Evolutionary conservation across 306 rosid genomes (phyloP).

Genomic region (Ammopiptanthus mongolicus): DNA sequence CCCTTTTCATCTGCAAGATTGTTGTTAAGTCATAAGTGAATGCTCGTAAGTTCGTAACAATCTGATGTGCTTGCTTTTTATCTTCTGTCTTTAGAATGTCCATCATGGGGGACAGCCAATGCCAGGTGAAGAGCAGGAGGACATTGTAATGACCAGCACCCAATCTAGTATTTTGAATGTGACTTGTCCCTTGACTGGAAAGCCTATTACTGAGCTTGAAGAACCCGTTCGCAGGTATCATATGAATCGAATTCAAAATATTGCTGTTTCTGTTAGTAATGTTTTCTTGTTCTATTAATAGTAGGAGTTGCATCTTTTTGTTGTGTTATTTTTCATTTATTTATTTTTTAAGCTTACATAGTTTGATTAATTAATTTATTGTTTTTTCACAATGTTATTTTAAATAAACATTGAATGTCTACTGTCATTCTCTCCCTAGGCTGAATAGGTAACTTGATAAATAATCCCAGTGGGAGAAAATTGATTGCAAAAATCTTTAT

Average conservation of each 20-base stretch:
- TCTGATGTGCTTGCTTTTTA: slow-evolving; percentile 23
- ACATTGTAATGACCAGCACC: slow-evolving; percentile 81
- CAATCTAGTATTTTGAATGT: slow-evolving; percentile 60
- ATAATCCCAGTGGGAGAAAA: not conserved
- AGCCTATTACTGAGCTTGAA: slow-evolving; percentile 58
- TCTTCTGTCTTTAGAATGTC: slow-evolving; percentile 64
- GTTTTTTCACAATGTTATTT: not conserved
- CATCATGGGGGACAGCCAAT: slow-evolving; percentile 85
- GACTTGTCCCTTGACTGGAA: slow-evolving; percentile 81
- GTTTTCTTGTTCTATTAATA: not conserved
- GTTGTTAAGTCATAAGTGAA: not conserved
- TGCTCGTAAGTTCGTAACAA: not conserved
- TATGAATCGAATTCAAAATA: slow-evolving; percentile 4
- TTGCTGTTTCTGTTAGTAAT: not conserved
- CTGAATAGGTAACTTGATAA: not conserved
- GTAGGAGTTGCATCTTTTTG: not conserved
- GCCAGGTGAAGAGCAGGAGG: slow-evolving; percentile 96
- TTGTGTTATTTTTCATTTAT: not conserved
- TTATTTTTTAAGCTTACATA: not conserved
- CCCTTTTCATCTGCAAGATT: slow-evolving; percentile 6
- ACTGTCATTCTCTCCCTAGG: not conserved
- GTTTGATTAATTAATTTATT: slow-evolving; percentile 5
- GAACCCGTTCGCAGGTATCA: slow-evolving; percentile 88
- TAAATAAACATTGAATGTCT: slow-evolving; percentile 4
- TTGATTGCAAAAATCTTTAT: not conserved